Evolutionary conservation across 306 rosid species (phyloP), one percentile per base, ranked within the genome.

Genomic region (Carpinus viminea): DNA sequence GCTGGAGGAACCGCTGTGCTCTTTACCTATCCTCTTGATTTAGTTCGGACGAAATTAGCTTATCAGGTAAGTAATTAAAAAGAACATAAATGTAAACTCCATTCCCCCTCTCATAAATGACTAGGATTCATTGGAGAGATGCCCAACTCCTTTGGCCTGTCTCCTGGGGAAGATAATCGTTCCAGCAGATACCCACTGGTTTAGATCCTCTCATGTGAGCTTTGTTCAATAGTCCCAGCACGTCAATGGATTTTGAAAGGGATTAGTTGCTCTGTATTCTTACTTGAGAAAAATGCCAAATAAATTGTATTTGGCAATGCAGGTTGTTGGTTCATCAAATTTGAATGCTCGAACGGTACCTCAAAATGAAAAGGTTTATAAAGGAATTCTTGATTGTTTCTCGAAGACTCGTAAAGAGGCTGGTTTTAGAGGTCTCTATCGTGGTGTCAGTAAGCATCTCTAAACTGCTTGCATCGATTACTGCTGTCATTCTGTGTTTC

Each of bases 1-100:
- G 87, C 97, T 36, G 98, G 98, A 79, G 98, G 98, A 78, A 93
- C 99, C 0, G 98, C 99, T 17, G 98, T 91, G 3, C 87, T 95
- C 72, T 95, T 91, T 65, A 95, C 98, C 17, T 91, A 93, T 75
- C 99, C 97, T 31, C 98, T 93, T 79, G 99, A 95, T 87, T 85
- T 95, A 45, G 90, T 87, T 88, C 89, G 94, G 79, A 93, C 98
- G 13, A 95, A 93, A 84, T 88, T 95, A 82, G 99, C 98, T 78
- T 95, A 88, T 89, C 99, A 91, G 97, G 98, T 92, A 47, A 78
- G 41, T 4, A n/a, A 48, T 79, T 61, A 28, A 17, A 43, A 38
- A 12, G 28, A 36, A 65, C 16, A 66, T 7, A 38, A 31, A 36
- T 10, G 7, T 65, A 12, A 38, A 38, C 48, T 36, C 21, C 28